phyloP scores from a whole-genome alignment of 768 basidiomycete genomes.

The Lentinula raphanica region DNA sequence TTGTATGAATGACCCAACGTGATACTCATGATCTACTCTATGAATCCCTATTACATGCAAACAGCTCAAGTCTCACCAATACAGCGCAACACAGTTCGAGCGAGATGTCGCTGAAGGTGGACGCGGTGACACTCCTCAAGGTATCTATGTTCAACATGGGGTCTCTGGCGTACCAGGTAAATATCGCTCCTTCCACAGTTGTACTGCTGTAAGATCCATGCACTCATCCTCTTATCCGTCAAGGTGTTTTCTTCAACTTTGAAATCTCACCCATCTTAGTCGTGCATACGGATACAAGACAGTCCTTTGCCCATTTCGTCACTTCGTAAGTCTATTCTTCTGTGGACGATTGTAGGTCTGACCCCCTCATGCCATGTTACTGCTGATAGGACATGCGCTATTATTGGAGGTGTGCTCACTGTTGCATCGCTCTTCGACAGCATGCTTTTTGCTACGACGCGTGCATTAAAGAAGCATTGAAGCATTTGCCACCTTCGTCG shows the following conservation, averaged over 20 bases:
- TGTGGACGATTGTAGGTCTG: too few species aligned
- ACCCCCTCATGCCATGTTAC: too few species aligned
- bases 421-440: constrained; percentile 90
- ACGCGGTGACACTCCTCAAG: constrained; percentile 51
- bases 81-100: constrained; percentile 94
- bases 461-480: constrained; percentile 61
- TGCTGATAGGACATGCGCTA: constrained; percentile 79
- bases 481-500: too few species aligned
- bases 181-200: background rate
- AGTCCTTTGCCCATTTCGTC: constrained; percentile 96
- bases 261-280: constrained; percentile 97
- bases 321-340: constrained; percentile 70
- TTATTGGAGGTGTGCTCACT: constrained; percentile 95
- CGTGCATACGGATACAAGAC: constrained; percentile 83
- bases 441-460: constrained; percentile 79
- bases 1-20: background rate
- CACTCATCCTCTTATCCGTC: background rate
- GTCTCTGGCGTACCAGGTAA: constrained; percentile 65
- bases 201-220: background rate
- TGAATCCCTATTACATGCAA: background rate
- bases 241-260: constrained; percentile 85
- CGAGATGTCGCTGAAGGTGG: constrained; percentile 74
- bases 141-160: constrained; percentile 72
- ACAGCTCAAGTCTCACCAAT: constrained; percentile 89
- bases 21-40: background rate